Percentiles rank a stretch among this genome's conserved stretches.
Evolutionary conservation across 495 filamentous ascomycete genomes (phyloP).

Genomic region (Podospora anserina): DNA sequence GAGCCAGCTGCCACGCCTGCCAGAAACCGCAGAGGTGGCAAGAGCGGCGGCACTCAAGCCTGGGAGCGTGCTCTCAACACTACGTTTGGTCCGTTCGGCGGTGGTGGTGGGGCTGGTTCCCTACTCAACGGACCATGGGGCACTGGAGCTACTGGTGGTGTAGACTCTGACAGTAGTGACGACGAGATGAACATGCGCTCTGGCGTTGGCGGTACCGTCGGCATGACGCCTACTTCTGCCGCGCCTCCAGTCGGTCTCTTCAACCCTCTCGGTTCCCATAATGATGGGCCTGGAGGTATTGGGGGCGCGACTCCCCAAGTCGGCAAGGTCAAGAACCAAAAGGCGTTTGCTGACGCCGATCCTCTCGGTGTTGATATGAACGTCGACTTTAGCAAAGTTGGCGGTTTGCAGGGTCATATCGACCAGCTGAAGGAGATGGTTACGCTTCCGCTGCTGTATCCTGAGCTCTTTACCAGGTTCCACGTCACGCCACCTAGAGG

Average conservation of each 20-base stretch:
- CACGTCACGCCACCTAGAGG: slow-evolving; percentile 90
- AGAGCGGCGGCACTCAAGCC: slow-evolving; percentile 45
- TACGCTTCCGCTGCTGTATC: slow-evolving; percentile 85
- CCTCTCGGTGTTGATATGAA: slow-evolving; percentile 86
- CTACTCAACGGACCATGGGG: slow-evolving; percentile 77
- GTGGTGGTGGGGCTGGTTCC: slow-evolving; percentile 65
- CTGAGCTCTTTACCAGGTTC: slow-evolving; percentile 89
- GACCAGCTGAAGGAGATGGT: slow-evolving; percentile 99
- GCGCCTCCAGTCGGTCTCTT: slow-evolving; percentile 46
- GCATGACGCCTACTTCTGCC: slow-evolving; percentile 73
- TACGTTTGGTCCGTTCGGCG: slow-evolving; percentile 89
- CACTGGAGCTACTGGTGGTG: slow-evolving; percentile 69
- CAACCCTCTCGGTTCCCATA: slow-evolving; percentile 41
- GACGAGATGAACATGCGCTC: slow-evolving; percentile 70
- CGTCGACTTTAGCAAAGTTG: slow-evolving; percentile 89
- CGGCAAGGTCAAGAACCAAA: slow-evolving; percentile 79
- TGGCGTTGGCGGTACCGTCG: slow-evolving; percentile 58
- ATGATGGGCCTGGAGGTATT: slow-evolving; percentile 35
- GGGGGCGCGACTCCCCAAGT: slow-evolving; percentile 79
- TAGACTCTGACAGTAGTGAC: slow-evolving; percentile 94
- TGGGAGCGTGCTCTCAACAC: slow-evolving; percentile 79
- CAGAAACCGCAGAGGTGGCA: slow-evolving; percentile 57
- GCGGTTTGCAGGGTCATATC: slow-evolving; percentile 86
- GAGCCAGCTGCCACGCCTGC: slow-evolving; percentile 64
- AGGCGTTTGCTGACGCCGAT: slow-evolving; percentile 82